Percentiles rank a stretch among this genome's conserved stretches.
Evolutionary conservation across 371 early-diverging fungal genomes (phyloP).

Genomic region (Basidiobolus heterosporus): DNA sequence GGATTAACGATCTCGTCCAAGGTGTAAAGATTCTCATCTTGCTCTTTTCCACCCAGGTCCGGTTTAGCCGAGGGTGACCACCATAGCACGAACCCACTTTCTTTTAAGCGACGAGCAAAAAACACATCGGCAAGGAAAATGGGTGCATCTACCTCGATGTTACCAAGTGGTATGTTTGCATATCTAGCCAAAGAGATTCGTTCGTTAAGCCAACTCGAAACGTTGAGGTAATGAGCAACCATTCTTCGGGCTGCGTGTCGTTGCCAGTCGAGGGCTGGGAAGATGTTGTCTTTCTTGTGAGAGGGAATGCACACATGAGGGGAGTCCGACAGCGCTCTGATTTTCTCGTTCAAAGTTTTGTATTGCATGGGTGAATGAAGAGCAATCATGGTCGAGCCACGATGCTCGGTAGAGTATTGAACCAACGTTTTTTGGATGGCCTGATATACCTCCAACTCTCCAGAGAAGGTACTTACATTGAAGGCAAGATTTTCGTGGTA

Average conservation of each 20-base stretch:
- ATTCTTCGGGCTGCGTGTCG: conserved; percentile 42
- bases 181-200: conserved; percentile 62
- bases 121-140: conserved; percentile 67
- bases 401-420: conserved; percentile 29
- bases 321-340: conserved; percentile 44
- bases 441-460: too few species aligned
- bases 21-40: conserved; percentile 49
- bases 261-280: conserved; percentile 80
- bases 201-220: conserved; percentile 55
- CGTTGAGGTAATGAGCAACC: conserved; percentile 48
- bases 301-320: conserved; percentile 25
- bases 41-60: conserved; percentile 81
- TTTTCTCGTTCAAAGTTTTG: conserved; percentile 24
- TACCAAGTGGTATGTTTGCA: conserved; percentile 78
- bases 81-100: conserved; percentile 76
- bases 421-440: conserved; percentile 15
- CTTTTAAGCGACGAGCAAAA: conserved; percentile 57
- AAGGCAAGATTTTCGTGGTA: too few species aligned
- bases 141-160: conserved; percentile 63
- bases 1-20: conserved; percentile 27
- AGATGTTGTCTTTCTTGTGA: conserved; percentile 19
- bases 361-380: conserved; percentile 34
- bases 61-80: conserved; percentile 65
- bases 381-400: conserved; percentile 53
- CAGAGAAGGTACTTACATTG: too few species aligned